These are phyloP conservation scores for Symbiotaphrina buchneri DNA, from an alignment of 495 filamentous ascomycete genomes.

Conservation along the genomic window DNA sequence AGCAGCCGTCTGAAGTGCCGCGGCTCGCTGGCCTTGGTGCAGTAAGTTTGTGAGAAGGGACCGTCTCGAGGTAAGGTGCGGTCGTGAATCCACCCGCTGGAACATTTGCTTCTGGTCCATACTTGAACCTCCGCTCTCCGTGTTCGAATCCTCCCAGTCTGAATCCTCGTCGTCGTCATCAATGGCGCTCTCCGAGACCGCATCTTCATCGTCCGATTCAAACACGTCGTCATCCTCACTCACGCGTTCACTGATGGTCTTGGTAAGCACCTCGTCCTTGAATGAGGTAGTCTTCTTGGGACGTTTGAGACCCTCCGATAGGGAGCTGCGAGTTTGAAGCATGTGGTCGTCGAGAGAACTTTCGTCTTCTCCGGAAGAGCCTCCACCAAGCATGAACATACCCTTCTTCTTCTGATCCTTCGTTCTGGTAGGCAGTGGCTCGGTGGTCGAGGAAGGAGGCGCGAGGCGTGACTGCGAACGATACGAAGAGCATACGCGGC, in stretches of 20 bases:
- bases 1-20: conserved; percentile 36
- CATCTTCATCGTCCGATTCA: conserved; percentile 13
- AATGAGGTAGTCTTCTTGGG: conserved; percentile 70
- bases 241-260: conserved; percentile 32
- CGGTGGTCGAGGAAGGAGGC: conserved; percentile 18
- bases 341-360: conserved; percentile 56
- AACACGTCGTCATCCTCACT: conserved; percentile 5
- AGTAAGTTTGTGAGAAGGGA: conserved; percentile 84
- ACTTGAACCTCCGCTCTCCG: conserved; percentile 62
- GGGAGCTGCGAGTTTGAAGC: conserved; percentile 23
- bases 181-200: conserved; percentile 57
- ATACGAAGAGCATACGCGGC: conserved; percentile 48
- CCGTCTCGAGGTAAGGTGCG: conserved; percentile 63
- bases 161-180: conserved; percentile 44
- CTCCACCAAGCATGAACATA: conserved; percentile 56
- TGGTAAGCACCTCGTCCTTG: conserved; percentile 47
- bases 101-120: conserved; percentile 62
- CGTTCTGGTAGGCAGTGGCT: conserved; percentile 20
- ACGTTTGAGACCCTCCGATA: conserved; percentile 25
- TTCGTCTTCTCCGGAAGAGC: conserved; percentile 61
- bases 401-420: conserved; percentile 34
- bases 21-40: conserved; percentile 49
- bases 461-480: conserved; percentile 35
- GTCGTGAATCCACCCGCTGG: conserved; percentile 72
- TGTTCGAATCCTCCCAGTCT: conserved; percentile 86